These are phyloP conservation scores for Ascochyta koolunga DNA, from an alignment of 2,329 filamentous ascomycete genomes.

Conservation along the genomic window DNA sequence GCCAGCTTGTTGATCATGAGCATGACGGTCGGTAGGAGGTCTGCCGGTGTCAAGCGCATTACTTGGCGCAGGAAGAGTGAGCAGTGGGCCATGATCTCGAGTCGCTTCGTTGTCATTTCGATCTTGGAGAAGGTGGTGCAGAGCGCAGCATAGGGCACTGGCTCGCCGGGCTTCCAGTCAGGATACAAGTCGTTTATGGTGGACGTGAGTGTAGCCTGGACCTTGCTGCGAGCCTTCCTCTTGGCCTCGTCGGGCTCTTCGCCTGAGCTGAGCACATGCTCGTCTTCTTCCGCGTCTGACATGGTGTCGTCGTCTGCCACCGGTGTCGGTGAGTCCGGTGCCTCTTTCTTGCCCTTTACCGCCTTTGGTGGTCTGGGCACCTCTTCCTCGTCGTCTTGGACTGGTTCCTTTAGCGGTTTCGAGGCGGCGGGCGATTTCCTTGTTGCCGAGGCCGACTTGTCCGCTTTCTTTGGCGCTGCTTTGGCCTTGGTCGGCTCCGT, in stretches of 20 bases:
- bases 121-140: constrained; percentile 94
- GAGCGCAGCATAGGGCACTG: constrained; percentile 91
- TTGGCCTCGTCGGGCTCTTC: constrained; percentile 72
- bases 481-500: constrained; percentile 16
- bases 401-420: constrained; percentile 17
- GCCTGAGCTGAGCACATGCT: constrained; percentile 59
- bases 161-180: constrained; percentile 87
- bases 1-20: constrained; percentile 99
- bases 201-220: constrained; percentile 75
- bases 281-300: constrained; percentile 41
- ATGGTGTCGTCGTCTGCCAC: constrained; percentile 26
- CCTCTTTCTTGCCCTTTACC: constrained; percentile 25
- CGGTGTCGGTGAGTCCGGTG: constrained; percentile 31
- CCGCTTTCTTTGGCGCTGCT: constrained; percentile 21
- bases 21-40: constrained; percentile 85
- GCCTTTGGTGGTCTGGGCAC: constrained; percentile 20
- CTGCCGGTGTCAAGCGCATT: constrained; percentile 84
- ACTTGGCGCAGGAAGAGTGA: constrained; percentile 92
- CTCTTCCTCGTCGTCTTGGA: constrained; percentile 32
- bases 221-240: constrained; percentile 77
- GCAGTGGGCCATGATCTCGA: constrained; percentile 88
- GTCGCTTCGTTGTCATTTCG: constrained; percentile 90
- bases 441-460: constrained; percentile 20
- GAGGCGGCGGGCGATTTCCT: constrained; percentile 19
- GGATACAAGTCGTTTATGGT: constrained; percentile 82